Evolutionary conservation across 73 alveolate species (phyloP), one percentile per base, ranked within the genome.

Genomic region (Stentor roeselii): DNA sequence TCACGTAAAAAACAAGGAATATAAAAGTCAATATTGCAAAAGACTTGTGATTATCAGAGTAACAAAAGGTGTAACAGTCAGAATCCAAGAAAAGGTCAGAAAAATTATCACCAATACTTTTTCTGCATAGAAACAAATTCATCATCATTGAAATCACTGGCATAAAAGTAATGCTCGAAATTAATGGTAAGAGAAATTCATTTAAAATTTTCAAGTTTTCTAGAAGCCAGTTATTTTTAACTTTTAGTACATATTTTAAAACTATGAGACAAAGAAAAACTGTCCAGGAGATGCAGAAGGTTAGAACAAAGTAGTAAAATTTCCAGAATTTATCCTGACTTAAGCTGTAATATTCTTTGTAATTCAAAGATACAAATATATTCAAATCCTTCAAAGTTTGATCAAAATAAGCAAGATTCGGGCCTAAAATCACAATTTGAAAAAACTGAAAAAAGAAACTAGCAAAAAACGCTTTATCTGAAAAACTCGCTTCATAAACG

Each of bases 101-200:
- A 67, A 67, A 30, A 32, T 32, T 67, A 21, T 67, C 80, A 67
- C 80, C 80, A 67, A 67, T 67, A 21, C 41, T 21, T n/a, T 67
- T 21, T 21, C 14, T 32, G 2, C 80, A 67, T 30, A 67, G 1
- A 67, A 30, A 67, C 34, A 67, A 27, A 67, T 67, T 32, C n/a
- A 67, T 21, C 27, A 21, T 14, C n/a, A 67, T 67, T 2, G 80
- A 67, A 67, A 67, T 32, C 11, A 67, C 11, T 27, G 80, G 80
- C 0, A 67, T 67, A 67, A 67, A 67, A 30, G 42, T 11, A 30
- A 67, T 21, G 34, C 34, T 67, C 34, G 42, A 36, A 21, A n/a
- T 11, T 21, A 67, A 27, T 2, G 41, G 37, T 32, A 67, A 27
- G 15, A 67, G 21, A 67, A 21, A 30, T 1, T 67, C 41, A 21